Base-by-base conservation (phyloP, 257 asterid genomes). In the Avicennia marina region DNA sequence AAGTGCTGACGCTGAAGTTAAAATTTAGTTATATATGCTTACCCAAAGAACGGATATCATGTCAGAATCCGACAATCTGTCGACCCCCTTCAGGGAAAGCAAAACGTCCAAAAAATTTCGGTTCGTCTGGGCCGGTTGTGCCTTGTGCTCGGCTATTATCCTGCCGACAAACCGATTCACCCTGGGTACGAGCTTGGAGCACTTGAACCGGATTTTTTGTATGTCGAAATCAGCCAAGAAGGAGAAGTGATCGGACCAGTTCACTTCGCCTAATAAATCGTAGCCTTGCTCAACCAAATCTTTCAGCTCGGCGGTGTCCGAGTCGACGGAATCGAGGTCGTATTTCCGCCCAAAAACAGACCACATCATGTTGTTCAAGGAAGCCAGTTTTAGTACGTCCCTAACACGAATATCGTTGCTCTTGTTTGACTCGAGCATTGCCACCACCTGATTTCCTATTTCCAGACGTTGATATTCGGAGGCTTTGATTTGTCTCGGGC, bases 181-280 rank as follows among this genome's bases (percentile, higher is more conserved):
- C 50, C 81, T 58, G 0, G 96, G 96, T 39, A 83, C 84, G 27
- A 89, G 73, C 15, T 62, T 54, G 56, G 79, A 69, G 75, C 97
- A 85, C 65, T 87, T 79, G 63, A 52, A 50, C 25, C 86, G 77
- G 45, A 85, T 75, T 50, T 49, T 83, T 47, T 89, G 95, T 0
- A 79, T 2, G 75, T 89, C 97, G 48, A 83, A 66, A 17, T 79
- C 89, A 1, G 77, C 73, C 13, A 89, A 33, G 69, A 78, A 79
- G 1, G 97, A 60, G 19, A 89, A 71, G 52, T 89, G 96, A 46
- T 89, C 95, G 22, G 91, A 79, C 95, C 87, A 89, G 65, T 89
- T 85, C 22, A 81, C 25, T 40, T 53, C 39, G 0, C 91, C 94
- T 60, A 89, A 63, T 11, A 85, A 67, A 7, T 76, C 64, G 55